phyloP scores from a whole-genome alignment of 441 rosid genomes.

The Jatropha podagrica region DNA sequence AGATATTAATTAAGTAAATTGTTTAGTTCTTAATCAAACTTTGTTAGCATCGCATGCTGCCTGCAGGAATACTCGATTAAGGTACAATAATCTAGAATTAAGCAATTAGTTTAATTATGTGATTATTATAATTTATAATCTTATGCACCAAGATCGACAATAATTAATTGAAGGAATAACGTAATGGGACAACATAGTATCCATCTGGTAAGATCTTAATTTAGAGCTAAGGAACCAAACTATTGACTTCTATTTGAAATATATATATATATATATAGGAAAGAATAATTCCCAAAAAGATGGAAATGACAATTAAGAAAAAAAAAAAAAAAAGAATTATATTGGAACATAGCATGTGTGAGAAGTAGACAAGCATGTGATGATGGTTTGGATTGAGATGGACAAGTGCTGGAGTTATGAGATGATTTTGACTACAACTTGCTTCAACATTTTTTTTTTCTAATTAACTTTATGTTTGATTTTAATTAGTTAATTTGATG shows the following conservation, averaged over 20 bases:
- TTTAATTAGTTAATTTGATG: not conserved
- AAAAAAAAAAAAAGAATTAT: not conserved
- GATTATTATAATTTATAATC: not conserved
- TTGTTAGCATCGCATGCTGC: conserved; percentile 28
- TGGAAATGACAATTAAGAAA: conserved; percentile 24
- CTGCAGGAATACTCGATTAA: conserved; percentile 30
- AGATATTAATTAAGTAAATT: not conserved
- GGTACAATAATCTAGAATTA: conserved; percentile 21
- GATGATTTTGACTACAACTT: conserved; percentile 16
- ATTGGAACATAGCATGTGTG: conserved; percentile 17
- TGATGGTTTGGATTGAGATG: conserved; percentile 26
- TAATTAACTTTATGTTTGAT: not conserved
- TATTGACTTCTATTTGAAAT: conserved; percentile 35
- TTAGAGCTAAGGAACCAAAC: conserved; percentile 39
- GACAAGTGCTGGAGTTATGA: conserved; percentile 17
- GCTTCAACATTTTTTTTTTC: not conserved
- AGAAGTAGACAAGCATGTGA: conserved; percentile 31
- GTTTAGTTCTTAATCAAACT: conserved; percentile 22
- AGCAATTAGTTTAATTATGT: not conserved
- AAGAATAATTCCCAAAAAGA: not conserved
- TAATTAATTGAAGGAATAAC: conserved; percentile 17
- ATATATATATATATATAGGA: conserved; percentile 5
- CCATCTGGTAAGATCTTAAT: conserved; percentile 22
- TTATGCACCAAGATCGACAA: conserved; percentile 19
- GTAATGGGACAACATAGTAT: conserved; percentile 32